These are phyloP conservation scores for Phaeolepiota aurea DNA, from an alignment of 768 basidiomycete species.

Conservation along the genomic window DNA sequence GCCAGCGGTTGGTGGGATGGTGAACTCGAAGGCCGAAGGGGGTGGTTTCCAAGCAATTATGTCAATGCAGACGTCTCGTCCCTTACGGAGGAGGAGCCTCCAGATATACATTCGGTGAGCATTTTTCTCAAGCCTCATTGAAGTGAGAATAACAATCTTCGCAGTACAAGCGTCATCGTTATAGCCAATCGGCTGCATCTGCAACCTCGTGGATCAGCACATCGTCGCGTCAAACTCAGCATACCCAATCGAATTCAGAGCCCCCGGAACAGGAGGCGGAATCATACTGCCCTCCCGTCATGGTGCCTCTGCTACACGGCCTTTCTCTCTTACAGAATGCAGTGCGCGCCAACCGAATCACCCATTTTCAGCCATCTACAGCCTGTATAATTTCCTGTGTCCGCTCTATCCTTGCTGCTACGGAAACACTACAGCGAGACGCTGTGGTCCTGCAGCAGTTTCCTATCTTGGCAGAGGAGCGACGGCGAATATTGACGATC, in stretches of 20 bases:
- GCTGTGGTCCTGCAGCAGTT: constrained; percentile 61
- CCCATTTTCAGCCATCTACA: constrained; percentile 90
- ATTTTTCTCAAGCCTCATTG: constrained; percentile 4
- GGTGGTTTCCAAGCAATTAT: constrained; percentile 99
- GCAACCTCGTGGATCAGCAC: constrained; percentile 45
- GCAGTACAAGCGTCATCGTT: constrained; percentile 31
- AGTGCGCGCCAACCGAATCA: constrained; percentile 63
- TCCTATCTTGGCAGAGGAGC: constrained; percentile 62
- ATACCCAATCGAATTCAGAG: constrained; percentile 36
- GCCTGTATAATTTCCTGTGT: constrained; percentile 94
- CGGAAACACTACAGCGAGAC: constrained; percentile 80
- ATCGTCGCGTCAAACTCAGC: constrained; percentile 29
- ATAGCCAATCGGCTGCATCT: constrained; percentile 44
- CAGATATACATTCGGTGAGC: constrained; percentile 34
- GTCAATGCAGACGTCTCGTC: constrained; percentile 60
- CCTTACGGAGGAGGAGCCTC: constrained; percentile 48
- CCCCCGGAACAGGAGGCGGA: constrained; percentile 41
- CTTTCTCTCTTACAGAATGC: constrained; percentile 82
- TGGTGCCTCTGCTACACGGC: constrained; percentile 80
- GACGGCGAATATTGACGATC: constrained; percentile 74
- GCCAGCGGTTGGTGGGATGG: constrained; percentile 98
- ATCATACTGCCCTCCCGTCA: constrained; percentile 68
- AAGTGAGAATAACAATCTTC: constrained; percentile 2
- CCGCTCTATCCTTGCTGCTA: constrained; percentile 73
- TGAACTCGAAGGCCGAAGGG: constrained; percentile 78